Evolutionary conservation across 192 early-diverging fungal genomes (phyloP), one percentile per base, ranked within the genome.

Genomic region (Podila epigama): DNA sequence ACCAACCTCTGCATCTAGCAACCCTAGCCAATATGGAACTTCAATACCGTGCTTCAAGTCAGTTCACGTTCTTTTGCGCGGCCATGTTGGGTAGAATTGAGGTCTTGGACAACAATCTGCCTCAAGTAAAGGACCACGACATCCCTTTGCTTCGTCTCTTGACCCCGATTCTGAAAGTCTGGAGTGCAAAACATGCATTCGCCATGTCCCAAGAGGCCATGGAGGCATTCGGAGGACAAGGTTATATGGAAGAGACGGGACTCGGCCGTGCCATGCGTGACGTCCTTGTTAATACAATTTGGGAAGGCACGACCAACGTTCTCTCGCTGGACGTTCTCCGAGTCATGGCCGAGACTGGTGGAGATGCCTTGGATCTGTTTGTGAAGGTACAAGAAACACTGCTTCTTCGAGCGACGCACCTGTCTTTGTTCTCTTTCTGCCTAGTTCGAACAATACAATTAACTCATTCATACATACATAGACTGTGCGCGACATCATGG

Each of bases 271-370:
- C 81, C 2, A 66, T 91, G 56, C 79, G 89, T 22, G 89, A 93
- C 62, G 65, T 87, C 2, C 67, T 81, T 44, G 90, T 93, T 22
- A 88, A 89, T 61, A 75, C 82, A 11, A 92, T 93, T 35, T 93
- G 92, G 92, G 92, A 93, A 57, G 92, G 92, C 18, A 92, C 92
- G 0, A 87, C 90, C 0, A 92, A 92, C 58, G 85, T 93, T 5
- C 72, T 90, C 20, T 81, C 89, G 0, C 66, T 88, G 65, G 92
- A 93, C 75, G 84, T 89, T 25, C 55, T 84, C 40, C 81, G 89
- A 20, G 86, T 89, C 5, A 67, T 88, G 32, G 70, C 63, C 9
- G 80, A 86, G 32, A 84, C 86, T 27, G 85, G 81, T 32, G 85
- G 87, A 7, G 66, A 72, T 31, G 86, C 81, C 29, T 58, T 80